Conservation (phyloP, 2,329 filamentous ascomycete species). For the Passalora sequoiae region DNA sequence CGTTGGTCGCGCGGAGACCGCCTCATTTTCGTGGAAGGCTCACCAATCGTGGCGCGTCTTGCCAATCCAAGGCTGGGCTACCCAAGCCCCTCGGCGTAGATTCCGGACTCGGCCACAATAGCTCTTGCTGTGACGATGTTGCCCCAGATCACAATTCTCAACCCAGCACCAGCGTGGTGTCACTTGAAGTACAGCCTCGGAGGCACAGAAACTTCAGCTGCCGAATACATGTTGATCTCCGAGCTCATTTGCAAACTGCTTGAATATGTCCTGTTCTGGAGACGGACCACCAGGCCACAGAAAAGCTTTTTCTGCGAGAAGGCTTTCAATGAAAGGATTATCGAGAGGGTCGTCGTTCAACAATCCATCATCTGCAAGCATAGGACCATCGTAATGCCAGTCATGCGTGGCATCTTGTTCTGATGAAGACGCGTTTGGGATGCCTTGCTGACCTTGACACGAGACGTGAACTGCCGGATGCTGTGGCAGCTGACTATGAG, state of each 20-base stretch:
- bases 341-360: slow-evolving; percentile 16
- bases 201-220: no score
- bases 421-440: neutral
- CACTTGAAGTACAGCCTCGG: no score
- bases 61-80: slow-evolving; percentile 44
- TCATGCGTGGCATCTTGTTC: neutral
- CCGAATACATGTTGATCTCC: slow-evolving; percentile 14
- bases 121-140: slow-evolving; percentile 69
- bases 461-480: neutral
- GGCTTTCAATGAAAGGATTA: slow-evolving; percentile 22
- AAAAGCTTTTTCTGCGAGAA: slow-evolving; percentile 21
- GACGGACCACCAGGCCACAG: slow-evolving; percentile 18
- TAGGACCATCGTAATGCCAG: slow-evolving; percentile 1
- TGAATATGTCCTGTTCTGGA: slow-evolving; percentile 14
- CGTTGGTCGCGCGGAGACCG: no score
- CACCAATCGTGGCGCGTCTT: no score
- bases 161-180: slow-evolving; percentile 62
- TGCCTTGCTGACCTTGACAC: neutral
- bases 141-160: slow-evolving; percentile 70
- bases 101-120: slow-evolving; percentile 68
- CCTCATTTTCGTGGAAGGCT: no score
- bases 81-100: slow-evolving; percentile 46
- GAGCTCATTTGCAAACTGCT: slow-evolving; percentile 19
- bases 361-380: slow-evolving; percentile 8
- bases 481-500: neutral